A percentile compares a stretch with the other conserved stretches of the same genome.
Conservation (phyloP, 1,139 yeast species). For the Pichia sp. region DNA sequence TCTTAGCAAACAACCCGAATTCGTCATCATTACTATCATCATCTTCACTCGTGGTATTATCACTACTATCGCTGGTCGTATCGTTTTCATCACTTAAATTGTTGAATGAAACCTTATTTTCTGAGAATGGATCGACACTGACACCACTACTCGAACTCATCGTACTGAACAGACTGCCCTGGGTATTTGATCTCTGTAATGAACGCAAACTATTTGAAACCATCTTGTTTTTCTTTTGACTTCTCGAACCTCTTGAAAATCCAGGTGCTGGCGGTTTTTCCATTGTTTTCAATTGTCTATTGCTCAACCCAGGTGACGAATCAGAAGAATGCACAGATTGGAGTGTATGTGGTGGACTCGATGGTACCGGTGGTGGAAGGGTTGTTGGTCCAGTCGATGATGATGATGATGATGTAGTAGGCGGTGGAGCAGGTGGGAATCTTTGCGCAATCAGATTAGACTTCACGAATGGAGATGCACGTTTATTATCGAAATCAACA, state of each 20-base stretch:
- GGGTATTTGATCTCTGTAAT: conserved; percentile 18
- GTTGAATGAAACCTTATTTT: conserved; percentile 63
- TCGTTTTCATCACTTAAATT: conserved; percentile 11
- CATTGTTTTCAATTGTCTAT: conserved; percentile 4
- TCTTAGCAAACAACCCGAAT: conserved; percentile 18
- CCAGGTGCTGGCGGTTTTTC: conserved; percentile 30
- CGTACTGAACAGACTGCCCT: conserved; percentile 14
- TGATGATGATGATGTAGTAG: background rate
- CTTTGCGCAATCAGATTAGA: conserved; percentile 28
- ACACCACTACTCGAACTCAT: conserved; percentile 14
- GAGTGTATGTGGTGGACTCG: conserved; percentile 2
- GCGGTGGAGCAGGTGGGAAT: conserved; percentile 33
- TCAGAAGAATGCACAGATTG: background rate
- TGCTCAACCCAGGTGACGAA: conserved; percentile 12
- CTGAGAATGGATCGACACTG: conserved; percentile 53
- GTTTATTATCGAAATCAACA: conserved; percentile 77
- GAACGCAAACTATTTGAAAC: conserved; percentile 11
- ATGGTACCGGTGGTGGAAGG: background rate
- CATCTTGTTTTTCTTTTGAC: conserved; percentile 3
- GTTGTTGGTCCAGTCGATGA: no score
- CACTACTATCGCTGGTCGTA: background rate
- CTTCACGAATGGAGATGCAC: conserved; percentile 66
- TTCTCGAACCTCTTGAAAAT: conserved; percentile 11
- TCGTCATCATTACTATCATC: conserved; percentile 11
- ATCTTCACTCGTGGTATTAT: background rate